Evolutionary conservation across 768 basidiomycete genomes (phyloP).

Genomic region (Trametes cingulata): DNA sequence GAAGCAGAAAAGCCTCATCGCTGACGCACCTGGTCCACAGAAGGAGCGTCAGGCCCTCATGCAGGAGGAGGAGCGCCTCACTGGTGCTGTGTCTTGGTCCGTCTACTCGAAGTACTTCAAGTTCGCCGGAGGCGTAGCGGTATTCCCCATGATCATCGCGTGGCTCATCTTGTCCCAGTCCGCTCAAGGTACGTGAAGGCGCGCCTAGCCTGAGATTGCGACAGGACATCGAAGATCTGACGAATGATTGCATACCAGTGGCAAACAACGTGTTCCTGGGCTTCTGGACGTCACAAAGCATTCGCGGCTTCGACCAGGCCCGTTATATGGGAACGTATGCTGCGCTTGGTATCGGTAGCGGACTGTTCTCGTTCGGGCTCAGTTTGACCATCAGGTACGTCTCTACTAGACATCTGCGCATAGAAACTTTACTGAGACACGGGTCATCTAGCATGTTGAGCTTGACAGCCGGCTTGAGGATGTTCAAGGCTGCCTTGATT

Average conservation of each 20-base stretch:
- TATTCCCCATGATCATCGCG: conserved; percentile 43
- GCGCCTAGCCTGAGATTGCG: too few species aligned
- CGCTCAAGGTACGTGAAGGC: conserved; percentile 43
- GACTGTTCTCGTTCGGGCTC: conserved; percentile 51
- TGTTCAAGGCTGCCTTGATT: conserved; percentile 58
- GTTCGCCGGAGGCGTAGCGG: conserved; percentile 37
- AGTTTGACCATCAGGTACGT: conserved; percentile 53
- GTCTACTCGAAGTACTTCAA: conserved; percentile 40
- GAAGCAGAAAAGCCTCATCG: conserved; percentile 26
- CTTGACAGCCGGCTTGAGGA: conserved; percentile 37
- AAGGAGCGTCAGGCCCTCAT: conserved; percentile 30
- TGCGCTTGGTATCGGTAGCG: conserved; percentile 47
- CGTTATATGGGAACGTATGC: conserved; percentile 67
- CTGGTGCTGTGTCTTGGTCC: conserved; percentile 37
- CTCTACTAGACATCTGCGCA: too few species aligned
- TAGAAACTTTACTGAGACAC: background rate
- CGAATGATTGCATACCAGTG: conserved; percentile 37
- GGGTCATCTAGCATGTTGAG: conserved; percentile 29
- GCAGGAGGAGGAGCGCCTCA: conserved; percentile 38
- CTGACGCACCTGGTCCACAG: conserved; percentile 28
- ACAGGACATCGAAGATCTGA: too few species aligned
- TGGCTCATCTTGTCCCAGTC: conserved; percentile 50
- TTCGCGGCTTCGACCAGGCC: conserved; percentile 55
- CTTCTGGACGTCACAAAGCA: conserved; percentile 64
- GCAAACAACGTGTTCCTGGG: conserved; percentile 69